Conservation (phyloP, 768 basidiomycete species). For the Termitomyces sp. region DNA sequence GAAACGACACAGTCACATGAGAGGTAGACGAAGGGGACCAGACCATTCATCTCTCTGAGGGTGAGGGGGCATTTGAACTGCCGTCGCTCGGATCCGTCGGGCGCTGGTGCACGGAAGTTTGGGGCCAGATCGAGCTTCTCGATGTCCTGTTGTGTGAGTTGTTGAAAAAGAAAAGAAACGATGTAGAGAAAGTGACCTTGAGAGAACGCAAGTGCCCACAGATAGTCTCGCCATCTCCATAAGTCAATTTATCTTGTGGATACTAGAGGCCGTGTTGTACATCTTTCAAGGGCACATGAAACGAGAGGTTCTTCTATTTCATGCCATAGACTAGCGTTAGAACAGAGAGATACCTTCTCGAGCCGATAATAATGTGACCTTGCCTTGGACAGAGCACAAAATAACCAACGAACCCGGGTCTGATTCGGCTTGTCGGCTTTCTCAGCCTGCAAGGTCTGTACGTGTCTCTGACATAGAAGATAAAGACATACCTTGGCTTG, state of each 20-base stretch:
- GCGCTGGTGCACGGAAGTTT: slow-evolving; percentile 47
- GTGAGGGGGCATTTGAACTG: slow-evolving; percentile 90
- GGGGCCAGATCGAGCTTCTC: slow-evolving; percentile 75
- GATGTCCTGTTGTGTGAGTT: slow-evolving; percentile 60
- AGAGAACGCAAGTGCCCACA: slow-evolving; percentile 55
- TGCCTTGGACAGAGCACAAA: slow-evolving; percentile 95
- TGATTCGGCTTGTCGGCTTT: slow-evolving; percentile 91
- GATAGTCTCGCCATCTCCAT: slow-evolving; percentile 89
- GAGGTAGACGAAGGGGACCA: slow-evolving; percentile 84
- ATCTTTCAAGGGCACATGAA: slow-evolving; percentile 86
- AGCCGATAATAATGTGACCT: slow-evolving; percentile 18
- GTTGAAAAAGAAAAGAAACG: neutral
- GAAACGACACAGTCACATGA: slow-evolving; percentile 92
- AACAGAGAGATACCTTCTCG: slow-evolving; percentile 32
- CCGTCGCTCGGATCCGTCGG: slow-evolving; percentile 45
- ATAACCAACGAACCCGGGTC: slow-evolving; percentile 83
- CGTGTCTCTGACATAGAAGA: neutral
- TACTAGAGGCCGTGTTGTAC: slow-evolving; percentile 96
- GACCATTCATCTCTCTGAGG: slow-evolving; percentile 93
- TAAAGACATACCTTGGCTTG: slow-evolving; percentile 56
- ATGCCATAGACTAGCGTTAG: slow-evolving; percentile 57
- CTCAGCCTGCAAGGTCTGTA: slow-evolving; percentile 49
- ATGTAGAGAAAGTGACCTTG: slow-evolving; percentile 56
- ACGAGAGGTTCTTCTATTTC: slow-evolving; percentile 89
- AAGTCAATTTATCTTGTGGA: slow-evolving; percentile 75